These are phyloP conservation scores for Tuber melanosporum DNA, from an alignment of 495 filamentous ascomycete species.

Conservation along the genomic window DNA sequence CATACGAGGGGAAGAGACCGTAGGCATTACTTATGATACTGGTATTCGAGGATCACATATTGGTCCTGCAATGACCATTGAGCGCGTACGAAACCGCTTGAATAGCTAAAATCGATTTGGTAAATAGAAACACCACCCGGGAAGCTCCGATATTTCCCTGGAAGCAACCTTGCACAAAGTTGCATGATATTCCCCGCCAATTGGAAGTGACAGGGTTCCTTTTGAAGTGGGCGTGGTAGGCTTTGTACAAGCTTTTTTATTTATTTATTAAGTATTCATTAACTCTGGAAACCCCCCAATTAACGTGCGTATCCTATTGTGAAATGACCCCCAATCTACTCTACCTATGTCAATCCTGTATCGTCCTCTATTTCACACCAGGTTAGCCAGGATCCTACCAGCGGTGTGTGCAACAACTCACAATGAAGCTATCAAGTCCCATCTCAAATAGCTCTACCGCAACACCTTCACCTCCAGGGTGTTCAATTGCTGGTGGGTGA, in stretches of 20 bases:
- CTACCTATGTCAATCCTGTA: constrained; percentile 23
- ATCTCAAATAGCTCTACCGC: constrained; percentile 92
- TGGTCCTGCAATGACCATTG: neutral
- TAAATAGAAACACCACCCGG: neutral
- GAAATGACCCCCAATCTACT: constrained; percentile 5
- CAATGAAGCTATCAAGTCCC: constrained; percentile 58
- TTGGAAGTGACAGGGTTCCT: neutral
- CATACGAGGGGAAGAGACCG: neutral
- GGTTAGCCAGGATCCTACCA: constrained; percentile 8
- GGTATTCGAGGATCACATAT: neutral
- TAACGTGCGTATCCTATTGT: constrained; percentile 2
- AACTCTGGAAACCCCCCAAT: neutral
- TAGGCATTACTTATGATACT: neutral
- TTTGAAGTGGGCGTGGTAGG: neutral
- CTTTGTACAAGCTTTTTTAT: neutral
- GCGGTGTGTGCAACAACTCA: constrained; percentile 4
- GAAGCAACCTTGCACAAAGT: neutral
- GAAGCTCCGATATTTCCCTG: neutral
- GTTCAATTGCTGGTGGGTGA: constrained; percentile 57
- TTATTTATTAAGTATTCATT: neutral
- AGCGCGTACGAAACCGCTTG: neutral
- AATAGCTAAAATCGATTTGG: neutral
- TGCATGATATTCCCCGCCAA: neutral
- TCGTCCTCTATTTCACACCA: constrained; percentile 17
- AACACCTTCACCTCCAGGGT: constrained; percentile 79